Evolutionary conservation across 371 early-diverging fungal species (phyloP), one percentile per base, ranked within the genome.

Genomic region (Nematocida parisii): DNA sequence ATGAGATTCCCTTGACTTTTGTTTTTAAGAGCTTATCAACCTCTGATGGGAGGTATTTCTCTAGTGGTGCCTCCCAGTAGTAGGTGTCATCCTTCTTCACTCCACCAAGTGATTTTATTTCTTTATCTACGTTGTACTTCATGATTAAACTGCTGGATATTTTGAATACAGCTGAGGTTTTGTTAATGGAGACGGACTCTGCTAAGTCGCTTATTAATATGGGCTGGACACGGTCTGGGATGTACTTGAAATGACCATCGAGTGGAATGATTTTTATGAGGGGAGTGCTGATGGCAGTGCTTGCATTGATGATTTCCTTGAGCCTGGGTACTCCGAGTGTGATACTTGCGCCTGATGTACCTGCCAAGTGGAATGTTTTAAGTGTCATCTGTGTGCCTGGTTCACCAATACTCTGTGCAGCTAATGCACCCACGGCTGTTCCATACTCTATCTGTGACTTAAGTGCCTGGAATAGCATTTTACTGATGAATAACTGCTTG

Each of bases 331-430:
- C 97, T 90, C 99, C 99, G 82, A 95, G 90, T 0, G 99, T 95
- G 81, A 97, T 92, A 90, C 95, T 98, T 94, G 95, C 95, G 85
- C 91, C 91, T 52, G 95, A 95, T 61, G 97, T 94, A 90, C 99
- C 99, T 87, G 99, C 97, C 91, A 96, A 97, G 89, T 98, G 99
- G 93, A 98, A 98, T 85, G 99, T 96, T 87, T 97, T 97, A 74
- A 98, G 88, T 56, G 99, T 98, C 99, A 98, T 98, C 87, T 98
- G 98, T 1, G 98, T 99, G 75, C 96, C 96, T 44, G 99, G 99
- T 85, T 97, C 98, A 82, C 98, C 97, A 84, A 99, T 95, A 71
- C 92, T 92, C 86, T 97, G 97, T 0, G 95, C 97, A 46, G 95
- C 97, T 66, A 99, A 89, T 47, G 97, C 95, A 57, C 99, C 98